Percentiles rank a stretch among this genome's conserved stretches.
Evolutionary conservation across 176 grass and related monocot genomes (phyloP).

Genomic region (bread wheat (Triticum aestivum)): IWGSC_CS_RefSeq_v2.1 NC_057806.1:705903837-705904336

Average conservation of each 20-base stretch:
- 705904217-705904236: constrained; percentile 84
- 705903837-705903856: too few relatives aligned
- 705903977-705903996: too few relatives aligned
- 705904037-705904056: too few relatives aligned
- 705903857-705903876: too few relatives aligned
- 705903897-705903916: too few relatives aligned
- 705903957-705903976: too few relatives aligned
- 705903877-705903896: too few relatives aligned
- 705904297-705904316: constrained; percentile 69
- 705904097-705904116: constrained; percentile 87
- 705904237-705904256: constrained; percentile 59
- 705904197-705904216: constrained; percentile 58
- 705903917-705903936: too few relatives aligned
- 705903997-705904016: too few relatives aligned
- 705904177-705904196: constrained; percentile 46
- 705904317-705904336: constrained; percentile 91
- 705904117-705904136: constrained; percentile 59
- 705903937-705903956: too few relatives aligned
- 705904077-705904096: constrained; percentile 84
- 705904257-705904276: constrained; percentile 91
- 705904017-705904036: too few relatives aligned
- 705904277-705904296: constrained; percentile 62
- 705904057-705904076: background rate
- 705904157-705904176: constrained; percentile 75
- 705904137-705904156: constrained; percentile 60